These are phyloP conservation scores for Galerina sulciceps DNA, from an alignment of 768 basidiomycete genomes.

Conservation along the genomic window DNA sequence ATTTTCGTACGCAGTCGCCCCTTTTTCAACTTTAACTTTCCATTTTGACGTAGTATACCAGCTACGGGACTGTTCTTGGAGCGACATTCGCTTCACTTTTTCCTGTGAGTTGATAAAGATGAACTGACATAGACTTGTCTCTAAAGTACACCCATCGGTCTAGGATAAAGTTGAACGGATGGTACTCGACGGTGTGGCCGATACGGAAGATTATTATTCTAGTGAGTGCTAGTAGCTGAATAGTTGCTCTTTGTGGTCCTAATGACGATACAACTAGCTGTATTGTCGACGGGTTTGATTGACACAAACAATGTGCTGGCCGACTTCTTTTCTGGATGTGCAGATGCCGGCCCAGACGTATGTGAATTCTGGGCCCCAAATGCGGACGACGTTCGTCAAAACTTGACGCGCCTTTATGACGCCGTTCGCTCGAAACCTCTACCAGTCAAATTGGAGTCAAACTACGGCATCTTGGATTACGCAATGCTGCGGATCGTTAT, in stretches of 20 bases:
- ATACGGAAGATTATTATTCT: constrained; percentile 42
- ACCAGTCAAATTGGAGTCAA: constrained; percentile 30
- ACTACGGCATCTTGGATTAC: constrained; percentile 44
- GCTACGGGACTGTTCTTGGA: constrained; percentile 32
- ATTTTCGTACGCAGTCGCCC: constrained; percentile 23
- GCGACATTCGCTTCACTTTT: constrained; percentile 37
- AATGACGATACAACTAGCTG: constrained; percentile 22
- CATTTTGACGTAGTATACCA: constrained; percentile 1
- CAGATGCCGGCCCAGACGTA: constrained; percentile 35
- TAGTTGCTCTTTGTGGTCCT: neutral
- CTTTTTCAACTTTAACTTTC: neutral
- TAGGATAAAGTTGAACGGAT: constrained; percentile 33
- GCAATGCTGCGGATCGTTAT: constrained; percentile 28
- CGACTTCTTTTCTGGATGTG: constrained; percentile 39
- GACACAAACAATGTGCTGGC: constrained; percentile 40
- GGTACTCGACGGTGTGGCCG: constrained; percentile 44
- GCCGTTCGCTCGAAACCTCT: constrained; percentile 35
- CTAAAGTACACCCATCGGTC: neutral
- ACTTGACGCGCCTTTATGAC: constrained; percentile 37
- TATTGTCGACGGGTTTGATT: constrained; percentile 39
- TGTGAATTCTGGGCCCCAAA: constrained; percentile 45
- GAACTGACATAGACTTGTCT: neutral
- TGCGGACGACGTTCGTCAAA: constrained; percentile 34
- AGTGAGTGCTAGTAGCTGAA: constrained; percentile 25
- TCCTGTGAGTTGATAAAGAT: constrained; percentile 25